Base-by-base conservation (phyloP, 352 stramenopile genomes). In the Pythium apleroticum region DNA sequence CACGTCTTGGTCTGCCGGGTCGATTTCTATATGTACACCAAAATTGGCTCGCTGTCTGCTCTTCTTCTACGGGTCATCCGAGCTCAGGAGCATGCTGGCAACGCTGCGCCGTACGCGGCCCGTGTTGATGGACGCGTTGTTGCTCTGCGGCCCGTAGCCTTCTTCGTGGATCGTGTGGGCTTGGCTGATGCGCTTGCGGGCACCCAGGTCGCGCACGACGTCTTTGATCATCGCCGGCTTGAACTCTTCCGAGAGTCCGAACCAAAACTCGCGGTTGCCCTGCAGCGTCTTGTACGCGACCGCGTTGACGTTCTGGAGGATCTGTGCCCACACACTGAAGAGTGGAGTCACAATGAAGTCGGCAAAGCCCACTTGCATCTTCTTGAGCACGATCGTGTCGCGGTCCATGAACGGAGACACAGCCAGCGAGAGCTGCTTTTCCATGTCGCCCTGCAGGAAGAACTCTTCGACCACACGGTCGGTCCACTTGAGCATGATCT, bases 391-490 rank as follows among this genome's bases (percentile, higher is more conserved):
- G 61, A 96, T 93, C 14, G 86, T 96, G 8, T 97, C 81, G 24
- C 92, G 80, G 71, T 98, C 92, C 88, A 97, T 98, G 67, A 98
- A 97, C 2, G 95, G 94, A 30, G 87, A 98, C 1, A 98, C 80
- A 2, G 91, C 74, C 4, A 99, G 69, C 8, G 77, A 74, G 3
- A 97, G 70, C 54, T 91, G 75, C 64, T 98, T 98, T 71, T 99
- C 97, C 71, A 97, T 88, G 59, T 99, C 96, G 35, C 97, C 97
- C 68, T 99, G 96, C 20, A 88, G 60, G 65, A 98, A 99, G 66
- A 98, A 98, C 79, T 99, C 97, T 35, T 97, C 86, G 14, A 98
- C 81, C 11, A 98, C 91, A 22, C 93, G 87, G 57, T 98, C 86
- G 0, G 92, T 95, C 96, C 96, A 99, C 61, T 88, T 84, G 57